These are phyloP conservation scores for Colletotrichum musae DNA, from an alignment of 2,329 filamentous ascomycete genomes.

Conservation along the genomic window DNA sequence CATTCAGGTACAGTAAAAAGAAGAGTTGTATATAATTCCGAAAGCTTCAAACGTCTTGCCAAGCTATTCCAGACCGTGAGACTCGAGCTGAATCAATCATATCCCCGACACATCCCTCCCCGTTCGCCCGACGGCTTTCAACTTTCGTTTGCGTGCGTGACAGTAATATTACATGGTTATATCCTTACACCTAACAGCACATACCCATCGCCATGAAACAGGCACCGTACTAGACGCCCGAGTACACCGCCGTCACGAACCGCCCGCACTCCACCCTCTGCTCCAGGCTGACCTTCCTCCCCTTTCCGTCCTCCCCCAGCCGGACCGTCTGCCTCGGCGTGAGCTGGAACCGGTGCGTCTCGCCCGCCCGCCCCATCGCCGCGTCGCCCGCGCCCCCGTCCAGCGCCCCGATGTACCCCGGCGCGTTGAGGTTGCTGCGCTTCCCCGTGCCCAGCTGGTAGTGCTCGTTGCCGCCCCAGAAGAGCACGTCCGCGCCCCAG, in stretches of 20 bases:
- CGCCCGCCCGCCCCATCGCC: conserved; percentile 70
- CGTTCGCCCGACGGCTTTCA: neutral
- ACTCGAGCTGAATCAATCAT: neutral
- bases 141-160: neutral
- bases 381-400: conserved; percentile 74
- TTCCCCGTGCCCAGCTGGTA: conserved; percentile 95
- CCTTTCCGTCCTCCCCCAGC: conserved; percentile 70
- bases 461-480: conserved; percentile 95
- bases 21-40: conserved; percentile 13
- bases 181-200: conserved; percentile 35
- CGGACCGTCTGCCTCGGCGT: conserved; percentile 81
- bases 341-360: conserved; percentile 83
- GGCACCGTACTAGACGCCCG: conserved; percentile 60
- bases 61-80: neutral
- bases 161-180: conserved; percentile 32
- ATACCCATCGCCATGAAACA: conserved; percentile 24
- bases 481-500: conserved; percentile 90
- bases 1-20: neutral
- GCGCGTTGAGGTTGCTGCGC: conserved; percentile 82
- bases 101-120: neutral
- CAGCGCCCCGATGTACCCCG: conserved; percentile 83
- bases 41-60: conserved; percentile 9
- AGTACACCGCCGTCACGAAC: conserved; percentile 87
- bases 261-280: conserved; percentile 91
- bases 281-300: conserved; percentile 82